Conservation (phyloP, 2,329 filamentous ascomycete genomes). For the Truncatella angustata region DNA sequence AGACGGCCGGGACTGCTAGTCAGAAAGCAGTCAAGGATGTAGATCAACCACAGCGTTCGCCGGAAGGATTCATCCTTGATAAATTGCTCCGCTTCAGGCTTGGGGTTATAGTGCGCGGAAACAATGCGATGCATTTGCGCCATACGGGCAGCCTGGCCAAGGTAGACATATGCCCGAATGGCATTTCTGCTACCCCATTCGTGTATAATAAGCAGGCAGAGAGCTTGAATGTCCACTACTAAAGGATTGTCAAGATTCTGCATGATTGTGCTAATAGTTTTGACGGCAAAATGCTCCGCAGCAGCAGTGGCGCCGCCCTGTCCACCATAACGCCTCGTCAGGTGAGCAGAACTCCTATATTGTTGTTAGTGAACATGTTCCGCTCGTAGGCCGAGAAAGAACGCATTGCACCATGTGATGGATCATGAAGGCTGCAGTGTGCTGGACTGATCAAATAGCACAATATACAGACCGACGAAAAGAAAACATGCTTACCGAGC, state of each 20-base stretch:
- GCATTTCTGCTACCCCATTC: conserved; percentile 63
- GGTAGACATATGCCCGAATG: conserved; percentile 61
- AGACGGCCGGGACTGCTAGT: conserved; percentile 61
- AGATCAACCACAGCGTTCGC: conserved; percentile 61
- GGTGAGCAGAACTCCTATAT: conserved; percentile 50
- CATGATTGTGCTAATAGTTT: conserved; percentile 56
- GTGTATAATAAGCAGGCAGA: conserved; percentile 60
- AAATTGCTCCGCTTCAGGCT: conserved; percentile 55
- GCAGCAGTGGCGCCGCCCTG: conserved; percentile 48
- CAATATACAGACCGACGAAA: conserved; percentile 9
- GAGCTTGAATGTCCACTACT: conserved; percentile 59
- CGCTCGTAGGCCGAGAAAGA: no score
- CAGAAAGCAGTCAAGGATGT: conserved; percentile 61
- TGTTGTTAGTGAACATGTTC: not conserved
- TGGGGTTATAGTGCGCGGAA: conserved; percentile 52
- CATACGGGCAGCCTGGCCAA: conserved; percentile 63
- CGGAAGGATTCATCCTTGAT: conserved; percentile 61
- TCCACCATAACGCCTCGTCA: conserved; percentile 59
- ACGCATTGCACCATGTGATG: no score
- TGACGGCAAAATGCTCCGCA: conserved; percentile 58
- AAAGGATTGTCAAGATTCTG: conserved; percentile 58
- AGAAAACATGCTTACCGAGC: conserved; percentile 46
- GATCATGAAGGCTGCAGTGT: no score
- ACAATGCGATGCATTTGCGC: conserved; percentile 63
- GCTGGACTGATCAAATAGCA: not conserved